phyloP scores from a whole-genome alignment of 345 rosid species.

The Gossypium stocksii region DNA sequence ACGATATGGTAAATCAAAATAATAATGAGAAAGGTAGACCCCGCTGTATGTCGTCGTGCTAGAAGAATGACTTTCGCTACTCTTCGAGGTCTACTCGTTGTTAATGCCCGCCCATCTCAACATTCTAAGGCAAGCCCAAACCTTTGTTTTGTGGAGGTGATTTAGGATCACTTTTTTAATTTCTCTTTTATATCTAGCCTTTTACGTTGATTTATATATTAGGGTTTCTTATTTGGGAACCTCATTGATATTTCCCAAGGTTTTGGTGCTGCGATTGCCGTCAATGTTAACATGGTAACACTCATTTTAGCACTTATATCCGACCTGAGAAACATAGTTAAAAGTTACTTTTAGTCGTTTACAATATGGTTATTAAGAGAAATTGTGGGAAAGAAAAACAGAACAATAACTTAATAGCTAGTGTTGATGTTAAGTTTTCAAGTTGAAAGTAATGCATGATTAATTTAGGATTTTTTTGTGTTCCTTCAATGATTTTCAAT shows the following conservation, averaged over 20 bases:
- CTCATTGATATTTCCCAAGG: neutral
- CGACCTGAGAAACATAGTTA: too few species aligned
- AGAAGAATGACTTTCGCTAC: slow-evolving; percentile 51
- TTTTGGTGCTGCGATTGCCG: neutral
- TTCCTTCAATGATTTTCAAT: neutral
- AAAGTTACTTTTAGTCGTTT: too few species aligned
- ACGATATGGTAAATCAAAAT: slow-evolving; percentile 73
- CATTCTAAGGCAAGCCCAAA: slow-evolving; percentile 87
- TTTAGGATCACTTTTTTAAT: neutral
- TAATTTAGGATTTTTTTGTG: too few species aligned
- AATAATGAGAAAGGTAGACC: slow-evolving; percentile 50
- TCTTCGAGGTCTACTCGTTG: slow-evolving; percentile 67
- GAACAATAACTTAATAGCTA: too few species aligned
- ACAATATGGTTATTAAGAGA: too few species aligned
- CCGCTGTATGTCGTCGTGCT: slow-evolving; percentile 50
- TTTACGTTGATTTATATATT: neutral
- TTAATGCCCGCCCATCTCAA: slow-evolving; percentile 66
- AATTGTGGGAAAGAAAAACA: too few species aligned
- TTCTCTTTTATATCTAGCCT: neutral
- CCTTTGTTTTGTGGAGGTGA: slow-evolving; percentile 36
- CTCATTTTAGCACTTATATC: too few species aligned
- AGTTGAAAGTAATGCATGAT: neutral
- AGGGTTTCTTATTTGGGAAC: slow-evolving; percentile 14
- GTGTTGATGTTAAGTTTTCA: neutral
- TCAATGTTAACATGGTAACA: slow-evolving; percentile 3